These are phyloP conservation scores for Bipolaris gigantea DNA, from an alignment of 2,329 filamentous ascomycete genomes.

Conservation along the genomic window DNA sequence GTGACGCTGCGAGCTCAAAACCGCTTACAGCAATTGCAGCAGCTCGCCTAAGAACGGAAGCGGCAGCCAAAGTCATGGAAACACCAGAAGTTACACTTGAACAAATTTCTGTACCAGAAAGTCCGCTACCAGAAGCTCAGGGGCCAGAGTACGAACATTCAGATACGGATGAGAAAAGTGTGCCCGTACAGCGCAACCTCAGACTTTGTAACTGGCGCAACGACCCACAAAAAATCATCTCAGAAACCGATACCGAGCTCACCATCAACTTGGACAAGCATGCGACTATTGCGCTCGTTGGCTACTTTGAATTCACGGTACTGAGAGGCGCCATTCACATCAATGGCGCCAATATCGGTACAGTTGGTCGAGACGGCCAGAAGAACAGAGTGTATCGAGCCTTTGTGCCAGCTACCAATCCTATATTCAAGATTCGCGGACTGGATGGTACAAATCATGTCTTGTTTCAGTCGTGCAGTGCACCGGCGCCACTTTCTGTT, in stretches of 20 bases:
- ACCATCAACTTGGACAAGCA: slow-evolving; percentile 36
- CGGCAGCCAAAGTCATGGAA: slow-evolving; percentile 12
- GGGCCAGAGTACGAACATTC: slow-evolving; percentile 25
- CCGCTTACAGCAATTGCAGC: slow-evolving; percentile 41
- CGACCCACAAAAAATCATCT: slow-evolving; percentile 23
- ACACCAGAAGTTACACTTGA: slow-evolving; percentile 17
- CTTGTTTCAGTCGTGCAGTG: slow-evolving; percentile 50
- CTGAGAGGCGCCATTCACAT: slow-evolving; percentile 64
- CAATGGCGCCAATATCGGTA: slow-evolving; percentile 63
- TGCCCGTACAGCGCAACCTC: slow-evolving; percentile 21
- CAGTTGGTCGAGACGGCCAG: slow-evolving; percentile 38
- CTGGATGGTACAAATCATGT: slow-evolving; percentile 59
- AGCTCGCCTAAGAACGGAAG: slow-evolving; percentile 33
- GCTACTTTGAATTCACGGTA: slow-evolving; percentile 68
- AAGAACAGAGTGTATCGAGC: slow-evolving; percentile 51
- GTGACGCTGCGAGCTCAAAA: slow-evolving; percentile 13
- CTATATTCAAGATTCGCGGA: slow-evolving; percentile 64
- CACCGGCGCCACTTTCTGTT: slow-evolving; percentile 57
- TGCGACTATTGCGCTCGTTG: slow-evolving; percentile 52
- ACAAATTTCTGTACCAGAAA: slow-evolving; percentile 19
- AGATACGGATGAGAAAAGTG: slow-evolving; percentile 20
- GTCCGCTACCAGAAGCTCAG: slow-evolving; percentile 15
- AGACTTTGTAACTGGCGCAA: slow-evolving; percentile 41
- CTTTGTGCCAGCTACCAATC: slow-evolving; percentile 69
- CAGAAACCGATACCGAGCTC: slow-evolving; percentile 30